These are phyloP conservation scores for Talaromyces thailandensis DNA, from an alignment of 495 filamentous ascomycete species.

Conservation along the genomic window DNA sequence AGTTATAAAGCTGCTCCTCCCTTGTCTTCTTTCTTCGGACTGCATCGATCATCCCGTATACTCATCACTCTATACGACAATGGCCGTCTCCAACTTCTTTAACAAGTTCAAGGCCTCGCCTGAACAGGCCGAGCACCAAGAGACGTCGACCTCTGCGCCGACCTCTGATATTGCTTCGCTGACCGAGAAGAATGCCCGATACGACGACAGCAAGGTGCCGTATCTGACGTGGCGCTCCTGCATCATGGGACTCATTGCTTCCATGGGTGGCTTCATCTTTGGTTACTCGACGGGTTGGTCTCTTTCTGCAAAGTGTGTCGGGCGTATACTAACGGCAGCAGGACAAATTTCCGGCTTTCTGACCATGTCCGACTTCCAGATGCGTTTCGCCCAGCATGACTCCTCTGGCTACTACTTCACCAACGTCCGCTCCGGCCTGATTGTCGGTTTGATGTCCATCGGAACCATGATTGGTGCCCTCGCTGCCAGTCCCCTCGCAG, in stretches of 20 bases:
- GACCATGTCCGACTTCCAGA: conserved; percentile 46
- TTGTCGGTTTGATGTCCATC: conserved; percentile 52
- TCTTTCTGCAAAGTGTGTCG: not conserved
- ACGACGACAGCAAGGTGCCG: conserved; percentile 38
- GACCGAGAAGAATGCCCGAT: conserved; percentile 28
- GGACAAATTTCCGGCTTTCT: conserved; percentile 53
- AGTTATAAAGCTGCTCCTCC: not conserved
- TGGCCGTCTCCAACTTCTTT: conserved; percentile 30
- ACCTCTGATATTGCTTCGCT: conserved; percentile 15
- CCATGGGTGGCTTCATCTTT: conserved; percentile 71
- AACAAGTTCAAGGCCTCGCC: conserved; percentile 21
- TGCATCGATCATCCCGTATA: conserved; percentile 8
- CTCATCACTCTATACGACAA: conserved; percentile 9
- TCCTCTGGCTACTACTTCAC: conserved; percentile 36
- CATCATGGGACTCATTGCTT: conserved; percentile 43
- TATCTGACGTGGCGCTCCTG: conserved; percentile 42
- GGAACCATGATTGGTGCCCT: conserved; percentile 65
- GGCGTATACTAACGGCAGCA: conserved; percentile 6
- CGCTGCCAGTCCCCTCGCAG: conserved; percentile 47
- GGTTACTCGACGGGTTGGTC: conserved; percentile 58
- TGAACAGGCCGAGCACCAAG: conserved; percentile 13
- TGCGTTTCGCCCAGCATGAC: conserved; percentile 34
- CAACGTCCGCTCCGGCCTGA: conserved; percentile 47
- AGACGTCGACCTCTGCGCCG: conserved; percentile 21
- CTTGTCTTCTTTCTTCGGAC: conserved; percentile 7